These are phyloP conservation scores for Rosa hybrid DNA, from an alignment of 331 rosid genomes.

Conservation along the genomic window DNA sequence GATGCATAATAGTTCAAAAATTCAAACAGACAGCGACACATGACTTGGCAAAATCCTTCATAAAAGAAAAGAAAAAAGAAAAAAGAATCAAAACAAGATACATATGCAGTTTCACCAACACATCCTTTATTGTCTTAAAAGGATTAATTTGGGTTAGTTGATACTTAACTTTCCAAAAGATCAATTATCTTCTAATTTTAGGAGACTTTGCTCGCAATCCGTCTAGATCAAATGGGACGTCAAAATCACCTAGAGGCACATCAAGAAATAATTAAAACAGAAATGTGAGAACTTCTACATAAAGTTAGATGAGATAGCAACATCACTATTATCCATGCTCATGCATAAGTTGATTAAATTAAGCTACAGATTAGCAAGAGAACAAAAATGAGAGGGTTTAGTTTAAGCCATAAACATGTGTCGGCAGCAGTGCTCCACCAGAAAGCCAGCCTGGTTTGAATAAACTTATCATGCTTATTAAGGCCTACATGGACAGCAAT, in stretches of 20 bases:
- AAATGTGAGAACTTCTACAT: not conserved
- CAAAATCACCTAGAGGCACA: slow-evolving; percentile 5
- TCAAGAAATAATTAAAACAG: not conserved
- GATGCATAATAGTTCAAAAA: not conserved
- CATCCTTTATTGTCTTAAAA: not conserved
- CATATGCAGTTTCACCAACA: not conserved
- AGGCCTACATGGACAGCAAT: slow-evolving; percentile 18
- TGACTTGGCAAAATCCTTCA: not conserved
- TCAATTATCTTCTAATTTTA: not conserved
- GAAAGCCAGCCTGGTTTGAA: slow-evolving; percentile 26
- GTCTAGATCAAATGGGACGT: not conserved
- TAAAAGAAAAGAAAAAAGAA: not conserved
- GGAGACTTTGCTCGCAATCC: slow-evolving; percentile 2
- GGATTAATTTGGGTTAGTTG: slow-evolving; percentile 29
- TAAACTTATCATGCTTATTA: slow-evolving; percentile 2
- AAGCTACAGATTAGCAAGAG: slow-evolving; percentile 4
- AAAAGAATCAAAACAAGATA: not conserved
- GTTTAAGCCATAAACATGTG: slow-evolving; percentile 18
- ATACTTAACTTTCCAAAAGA: slow-evolving; percentile 34
- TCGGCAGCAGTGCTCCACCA: slow-evolving; percentile 31
- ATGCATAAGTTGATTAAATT: not conserved
- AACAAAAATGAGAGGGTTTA: not conserved
- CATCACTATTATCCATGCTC: not conserved
- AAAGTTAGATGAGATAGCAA: not conserved
- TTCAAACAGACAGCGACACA: not conserved